Evolutionary conservation across 2,329 filamentous ascomycete genomes (phyloP).

Genomic region (Cucurbitaria berberidis): DNA sequence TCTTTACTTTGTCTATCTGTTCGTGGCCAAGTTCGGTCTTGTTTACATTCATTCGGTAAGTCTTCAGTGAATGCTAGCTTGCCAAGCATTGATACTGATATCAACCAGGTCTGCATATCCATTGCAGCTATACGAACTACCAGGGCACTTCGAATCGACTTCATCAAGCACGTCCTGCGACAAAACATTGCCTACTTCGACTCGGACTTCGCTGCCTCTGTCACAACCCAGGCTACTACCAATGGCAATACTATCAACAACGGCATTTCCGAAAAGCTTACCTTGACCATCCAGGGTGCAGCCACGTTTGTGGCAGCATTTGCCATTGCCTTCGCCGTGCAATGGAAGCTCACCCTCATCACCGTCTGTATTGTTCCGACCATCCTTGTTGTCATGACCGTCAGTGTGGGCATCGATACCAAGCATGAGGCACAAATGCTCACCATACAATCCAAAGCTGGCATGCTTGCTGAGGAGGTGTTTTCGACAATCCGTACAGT

Average conservation of each 20-base stretch:
- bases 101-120: conserved; percentile 48
- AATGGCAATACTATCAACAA: conserved; percentile 95
- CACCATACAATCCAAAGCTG: conserved; percentile 53
- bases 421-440: conserved; percentile 48
- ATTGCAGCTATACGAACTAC: conserved; percentile 60
- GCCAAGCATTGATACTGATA: conserved; percentile 10
- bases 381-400: conserved; percentile 41
- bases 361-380: conserved; percentile 57
- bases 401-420: conserved; percentile 44
- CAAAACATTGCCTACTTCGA: conserved; percentile 61
- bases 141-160: conserved; percentile 62
- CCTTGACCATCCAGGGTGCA: conserved; percentile 51
- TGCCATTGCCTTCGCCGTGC: conserved; percentile 86
- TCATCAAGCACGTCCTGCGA: conserved; percentile 66
- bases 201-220: conserved; percentile 88
- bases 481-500: conserved; percentile 59
- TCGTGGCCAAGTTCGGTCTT: conserved; percentile 68
- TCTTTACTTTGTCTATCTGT: conserved; percentile 73
- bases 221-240: conserved; percentile 91
- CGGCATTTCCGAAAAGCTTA: conserved; percentile 66
- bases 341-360: conserved; percentile 93
- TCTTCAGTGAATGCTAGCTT: background rate
- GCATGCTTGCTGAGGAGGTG: conserved; percentile 58
- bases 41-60: conserved; percentile 57
- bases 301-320: conserved; percentile 78